Evolutionary conservation across 257 asterid genomes (phyloP).

Genomic region (Fraxinus anomala): DNA sequence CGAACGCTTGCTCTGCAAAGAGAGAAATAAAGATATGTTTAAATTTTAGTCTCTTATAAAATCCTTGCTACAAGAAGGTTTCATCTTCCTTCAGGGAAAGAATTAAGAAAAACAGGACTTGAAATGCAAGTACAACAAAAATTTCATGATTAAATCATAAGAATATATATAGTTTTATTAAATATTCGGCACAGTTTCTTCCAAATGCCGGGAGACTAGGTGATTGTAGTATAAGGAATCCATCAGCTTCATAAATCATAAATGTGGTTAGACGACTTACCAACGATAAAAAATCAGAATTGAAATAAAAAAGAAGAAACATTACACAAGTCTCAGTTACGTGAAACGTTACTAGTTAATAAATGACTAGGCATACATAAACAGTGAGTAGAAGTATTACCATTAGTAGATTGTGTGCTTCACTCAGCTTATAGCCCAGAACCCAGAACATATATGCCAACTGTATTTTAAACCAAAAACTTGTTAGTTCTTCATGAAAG

Average conservation of each 20-base stretch:
- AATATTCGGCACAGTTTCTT: not conserved
- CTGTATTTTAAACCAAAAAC: slow-evolving; percentile 46
- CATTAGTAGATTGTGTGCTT: slow-evolving; percentile 71
- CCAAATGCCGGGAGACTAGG: not conserved
- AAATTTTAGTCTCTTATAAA: not conserved
- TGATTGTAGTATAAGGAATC: not conserved
- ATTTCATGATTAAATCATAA: not conserved
- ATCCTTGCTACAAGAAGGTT: not conserved
- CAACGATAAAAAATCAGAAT: not conserved
- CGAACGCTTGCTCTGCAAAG: slow-evolving; percentile 77
- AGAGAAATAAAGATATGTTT: slow-evolving; percentile 13
- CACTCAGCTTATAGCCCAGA: slow-evolving; percentile 71
- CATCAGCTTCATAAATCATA: not conserved
- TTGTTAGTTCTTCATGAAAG: slow-evolving; percentile 7
- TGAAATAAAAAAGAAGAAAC: not conserved
- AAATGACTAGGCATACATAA: slow-evolving; percentile 5
- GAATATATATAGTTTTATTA: not conserved
- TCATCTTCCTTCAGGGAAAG: not conserved
- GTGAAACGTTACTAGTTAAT: not conserved
- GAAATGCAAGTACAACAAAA: not conserved
- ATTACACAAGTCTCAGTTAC: not conserved
- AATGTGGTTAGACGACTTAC: slow-evolving; percentile 1
- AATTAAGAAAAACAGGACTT: not conserved
- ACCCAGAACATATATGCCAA: slow-evolving; percentile 96
- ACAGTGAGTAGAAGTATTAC: slow-evolving; percentile 41